Percentiles rank a stretch among this genome's conserved stretches.
Conservation (phyloP, 805 yeast genomes). For the Suhomyces tanzawaensis region DNA sequence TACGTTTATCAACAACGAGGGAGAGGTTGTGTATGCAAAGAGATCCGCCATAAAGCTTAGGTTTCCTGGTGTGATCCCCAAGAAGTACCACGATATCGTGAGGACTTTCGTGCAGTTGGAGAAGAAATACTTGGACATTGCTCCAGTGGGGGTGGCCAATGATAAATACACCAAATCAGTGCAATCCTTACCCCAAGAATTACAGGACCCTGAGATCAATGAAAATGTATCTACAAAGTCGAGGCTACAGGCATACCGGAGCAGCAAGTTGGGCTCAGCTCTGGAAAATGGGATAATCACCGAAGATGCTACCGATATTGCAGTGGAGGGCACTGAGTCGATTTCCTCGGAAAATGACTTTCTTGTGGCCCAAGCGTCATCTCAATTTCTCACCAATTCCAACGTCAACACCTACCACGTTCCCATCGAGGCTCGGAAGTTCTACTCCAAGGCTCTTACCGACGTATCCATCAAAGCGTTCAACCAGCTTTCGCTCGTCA, state of each 20-base stretch:
- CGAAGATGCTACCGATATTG: not conserved
- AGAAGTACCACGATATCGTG: slow-evolving; percentile 22
- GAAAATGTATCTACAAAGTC: not conserved
- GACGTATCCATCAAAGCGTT: slow-evolving; percentile 41
- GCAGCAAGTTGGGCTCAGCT: not conserved
- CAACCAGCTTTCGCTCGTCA: slow-evolving; percentile 35
- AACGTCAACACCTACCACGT: slow-evolving; percentile 37
- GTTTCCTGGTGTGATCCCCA: slow-evolving; percentile 53
- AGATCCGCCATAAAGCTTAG: slow-evolving; percentile 47
- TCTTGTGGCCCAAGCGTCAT: slow-evolving; percentile 33
- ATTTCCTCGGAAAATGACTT: slow-evolving; percentile 11
- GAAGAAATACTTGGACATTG: slow-evolving; percentile 27
- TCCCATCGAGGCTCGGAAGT: slow-evolving; percentile 32
- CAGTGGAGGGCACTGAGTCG: not conserved
- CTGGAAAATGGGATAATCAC: slow-evolving; percentile 4
- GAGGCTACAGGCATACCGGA: not conserved
- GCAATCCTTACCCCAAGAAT: slow-evolving; percentile 19
- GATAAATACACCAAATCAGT: slow-evolving; percentile 24
- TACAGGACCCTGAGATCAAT: not conserved
- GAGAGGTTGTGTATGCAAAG: slow-evolving; percentile 50
- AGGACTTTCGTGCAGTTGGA: slow-evolving; percentile 29
- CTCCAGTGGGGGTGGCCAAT: slow-evolving; percentile 40
- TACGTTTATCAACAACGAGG: slow-evolving; percentile 55
- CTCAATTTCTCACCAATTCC: slow-evolving; percentile 32
- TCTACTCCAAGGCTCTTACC: slow-evolving; percentile 35